A percentile compares a stretch with the other conserved stretches of the same genome.
Evolutionary conservation across 192 early-diverging fungal genomes (phyloP).

Genomic region (Linnemannia elongata): DNA sequence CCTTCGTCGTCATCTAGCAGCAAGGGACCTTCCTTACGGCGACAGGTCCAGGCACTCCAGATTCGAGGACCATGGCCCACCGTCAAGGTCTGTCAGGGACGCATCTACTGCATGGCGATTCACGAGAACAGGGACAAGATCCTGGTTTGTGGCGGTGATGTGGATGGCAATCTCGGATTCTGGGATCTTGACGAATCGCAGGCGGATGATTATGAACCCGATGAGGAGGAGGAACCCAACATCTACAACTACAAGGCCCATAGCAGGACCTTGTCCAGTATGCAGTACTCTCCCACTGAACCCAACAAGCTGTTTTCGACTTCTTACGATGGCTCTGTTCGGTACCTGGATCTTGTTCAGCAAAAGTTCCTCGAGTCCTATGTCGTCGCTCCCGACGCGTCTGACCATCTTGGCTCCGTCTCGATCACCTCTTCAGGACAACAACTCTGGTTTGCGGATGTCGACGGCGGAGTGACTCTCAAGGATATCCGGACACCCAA

Average conservation of each 20-base stretch:
- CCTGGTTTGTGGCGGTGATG: constrained; percentile 64
- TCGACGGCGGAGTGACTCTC: constrained; percentile 62
- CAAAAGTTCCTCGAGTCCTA: constrained; percentile 65
- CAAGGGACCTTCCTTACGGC: constrained; percentile 35
- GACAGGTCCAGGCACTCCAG: constrained; percentile 38
- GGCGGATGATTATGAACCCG: constrained; percentile 47
- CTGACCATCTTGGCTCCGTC: constrained; percentile 54
- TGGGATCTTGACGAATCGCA: constrained; percentile 70
- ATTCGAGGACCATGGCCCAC: constrained; percentile 63
- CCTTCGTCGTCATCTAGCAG: background rate
- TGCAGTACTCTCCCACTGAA: constrained; percentile 64
- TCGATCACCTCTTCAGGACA: constrained; percentile 60
- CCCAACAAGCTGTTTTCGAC: constrained; percentile 63
- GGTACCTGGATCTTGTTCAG: constrained; percentile 70
- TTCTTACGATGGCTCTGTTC: constrained; percentile 73
- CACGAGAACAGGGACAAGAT: constrained; percentile 70
- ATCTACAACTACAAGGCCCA: constrained; percentile 69
- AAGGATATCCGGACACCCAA: constrained; percentile 64
- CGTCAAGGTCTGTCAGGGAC: constrained; percentile 63
- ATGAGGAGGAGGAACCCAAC: constrained; percentile 62
- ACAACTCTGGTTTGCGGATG: constrained; percentile 68
- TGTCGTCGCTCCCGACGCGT: constrained; percentile 46
- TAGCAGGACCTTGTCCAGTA: constrained; percentile 60
- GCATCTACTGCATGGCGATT: constrained; percentile 63
- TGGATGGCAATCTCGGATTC: constrained; percentile 66